Conservation (phyloP, 805 yeast species). For the Starmerella powellii region DNA sequence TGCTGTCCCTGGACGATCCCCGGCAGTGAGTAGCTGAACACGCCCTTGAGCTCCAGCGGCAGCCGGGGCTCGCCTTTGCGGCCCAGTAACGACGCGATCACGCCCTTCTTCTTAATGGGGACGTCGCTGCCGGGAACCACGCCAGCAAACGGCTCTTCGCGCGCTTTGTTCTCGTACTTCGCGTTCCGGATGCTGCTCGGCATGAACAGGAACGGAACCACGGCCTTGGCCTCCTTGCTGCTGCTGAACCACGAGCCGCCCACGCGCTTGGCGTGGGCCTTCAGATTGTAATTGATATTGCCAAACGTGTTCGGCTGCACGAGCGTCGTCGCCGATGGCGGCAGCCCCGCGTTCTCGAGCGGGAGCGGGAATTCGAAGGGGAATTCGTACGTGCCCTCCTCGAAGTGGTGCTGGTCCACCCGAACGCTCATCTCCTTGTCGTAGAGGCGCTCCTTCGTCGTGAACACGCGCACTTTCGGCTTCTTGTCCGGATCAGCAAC, state of each 20-base stretch:
- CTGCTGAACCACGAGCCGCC: slow-evolving; percentile 8
- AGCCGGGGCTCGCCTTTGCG: slow-evolving; percentile 1
- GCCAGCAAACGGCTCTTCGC: slow-evolving; percentile 1
- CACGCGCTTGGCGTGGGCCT: slow-evolving; percentile 5
- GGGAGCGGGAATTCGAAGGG: slow-evolving; percentile 11
- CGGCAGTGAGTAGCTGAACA: slow-evolving; percentile 1
- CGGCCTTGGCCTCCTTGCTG: slow-evolving; percentile 6
- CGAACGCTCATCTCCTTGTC: slow-evolving; percentile 1
- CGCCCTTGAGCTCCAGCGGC: slow-evolving; percentile 5
- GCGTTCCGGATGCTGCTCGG: background rate
- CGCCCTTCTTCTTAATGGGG: background rate
- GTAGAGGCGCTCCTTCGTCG: slow-evolving; percentile 4
- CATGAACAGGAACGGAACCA: slow-evolving; percentile 7
- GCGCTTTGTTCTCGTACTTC: background rate
- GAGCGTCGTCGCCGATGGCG: slow-evolving; percentile 9
- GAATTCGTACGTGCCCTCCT: slow-evolving; percentile 7
- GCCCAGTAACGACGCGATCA: slow-evolving; percentile 2
- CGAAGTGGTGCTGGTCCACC: background rate
- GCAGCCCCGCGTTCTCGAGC: slow-evolving; percentile 3
- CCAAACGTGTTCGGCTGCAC: slow-evolving; percentile 5
- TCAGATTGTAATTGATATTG: slow-evolving; percentile 3
- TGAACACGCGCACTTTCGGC: background rate
- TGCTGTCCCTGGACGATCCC: slow-evolving; percentile 8
- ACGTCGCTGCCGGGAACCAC: slow-evolving; percentile 1
- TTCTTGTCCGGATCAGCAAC: background rate